A percentile compares a stretch with the other conserved stretches of the same genome.
Evolutionary conservation across 1,284 basidiomycete genomes (phyloP).

Genomic region (Ustilago sp.): DNA sequence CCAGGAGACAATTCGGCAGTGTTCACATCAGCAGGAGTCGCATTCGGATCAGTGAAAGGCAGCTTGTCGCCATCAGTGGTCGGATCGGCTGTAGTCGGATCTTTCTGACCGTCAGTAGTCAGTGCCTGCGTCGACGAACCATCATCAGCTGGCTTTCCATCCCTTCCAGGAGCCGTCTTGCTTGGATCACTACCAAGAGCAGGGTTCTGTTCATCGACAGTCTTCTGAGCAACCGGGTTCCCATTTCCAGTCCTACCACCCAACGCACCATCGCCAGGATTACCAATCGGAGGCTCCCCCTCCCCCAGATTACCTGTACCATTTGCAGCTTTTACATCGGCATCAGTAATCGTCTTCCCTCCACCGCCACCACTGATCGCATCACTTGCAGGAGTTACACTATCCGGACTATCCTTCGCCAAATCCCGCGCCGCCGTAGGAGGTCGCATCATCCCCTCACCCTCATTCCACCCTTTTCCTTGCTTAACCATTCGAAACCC

Average conservation of each 20-base stretch:
- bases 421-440: no score
- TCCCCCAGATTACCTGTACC: background rate
- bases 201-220: background rate
- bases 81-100: background rate
- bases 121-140: background rate
- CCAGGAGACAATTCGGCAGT: conserved; percentile 14
- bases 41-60: background rate
- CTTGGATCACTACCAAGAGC: background rate
- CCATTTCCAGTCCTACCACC: background rate
- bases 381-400: no score
- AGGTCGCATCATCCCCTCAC: no score
- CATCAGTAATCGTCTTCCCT: no score
- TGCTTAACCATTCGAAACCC: conserved; percentile 6
- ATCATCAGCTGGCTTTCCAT: background rate
- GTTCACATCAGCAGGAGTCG: background rate
- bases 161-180: no score
- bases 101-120: conserved; percentile 2
- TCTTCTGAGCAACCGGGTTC: background rate
- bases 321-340: no score
- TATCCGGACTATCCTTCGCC: no score
- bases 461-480: background rate
- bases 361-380: no score
- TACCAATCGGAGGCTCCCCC: no score
- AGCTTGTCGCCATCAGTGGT: background rate
- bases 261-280: background rate